These are phyloP conservation scores for Tephrocybe sp. DNA, from an alignment of 768 basidiomycete species.

Conservation along the genomic window DNA sequence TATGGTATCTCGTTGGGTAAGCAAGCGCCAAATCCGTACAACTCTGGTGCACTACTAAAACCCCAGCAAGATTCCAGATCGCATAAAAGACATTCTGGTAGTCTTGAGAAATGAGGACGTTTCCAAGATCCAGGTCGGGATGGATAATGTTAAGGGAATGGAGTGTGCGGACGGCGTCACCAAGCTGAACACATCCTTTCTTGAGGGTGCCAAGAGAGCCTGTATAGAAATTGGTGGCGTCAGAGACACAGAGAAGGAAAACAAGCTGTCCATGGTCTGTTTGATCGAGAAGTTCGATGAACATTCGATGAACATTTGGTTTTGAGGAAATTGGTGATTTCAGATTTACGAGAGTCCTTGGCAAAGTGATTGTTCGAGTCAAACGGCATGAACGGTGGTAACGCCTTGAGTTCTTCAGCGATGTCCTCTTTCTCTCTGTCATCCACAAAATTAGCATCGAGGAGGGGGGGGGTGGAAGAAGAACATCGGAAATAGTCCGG, in stretches of 20 bases:
- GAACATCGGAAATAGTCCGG: not conserved
- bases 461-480: not conserved
- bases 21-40: not conserved
- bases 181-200: not conserved
- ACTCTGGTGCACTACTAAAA: not conserved
- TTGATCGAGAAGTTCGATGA: slow-evolving; percentile 3
- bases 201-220: not conserved
- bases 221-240: not conserved
- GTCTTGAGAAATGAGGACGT: not conserved
- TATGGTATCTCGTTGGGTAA: not conserved
- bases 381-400: not conserved
- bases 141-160: slow-evolving; percentile 6
- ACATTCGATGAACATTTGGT: not conserved
- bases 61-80: slow-evolving; percentile 2
- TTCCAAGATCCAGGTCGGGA: slow-evolving; percentile 1
- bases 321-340: slow-evolving; percentile 4
- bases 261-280: slow-evolving; percentile 3
- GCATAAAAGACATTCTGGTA: not conserved
- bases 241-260: not conserved
- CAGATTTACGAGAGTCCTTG: not conserved
- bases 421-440: not conserved
- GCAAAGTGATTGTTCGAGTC: slow-evolving; percentile 1
- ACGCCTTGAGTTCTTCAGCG: not conserved
- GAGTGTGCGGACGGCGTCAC: slow-evolving; percentile 2
- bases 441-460: not conserved